phyloP scores from a whole-genome alignment of 2,329 filamentous ascomycete species.

The Ophiostoma sp. region DNA sequence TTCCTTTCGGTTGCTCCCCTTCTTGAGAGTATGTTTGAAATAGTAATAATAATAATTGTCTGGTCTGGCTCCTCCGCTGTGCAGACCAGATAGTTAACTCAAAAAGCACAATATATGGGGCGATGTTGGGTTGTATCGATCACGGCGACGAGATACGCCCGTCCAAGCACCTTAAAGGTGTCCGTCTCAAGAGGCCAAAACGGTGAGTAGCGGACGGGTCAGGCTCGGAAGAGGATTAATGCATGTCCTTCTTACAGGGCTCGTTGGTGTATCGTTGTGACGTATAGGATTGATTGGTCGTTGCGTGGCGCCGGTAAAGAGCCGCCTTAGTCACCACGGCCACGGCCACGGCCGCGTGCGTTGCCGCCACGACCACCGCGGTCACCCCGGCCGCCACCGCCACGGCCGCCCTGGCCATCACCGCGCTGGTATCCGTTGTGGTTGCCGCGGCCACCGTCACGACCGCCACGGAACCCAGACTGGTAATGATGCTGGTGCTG shows the following conservation, averaged over 20 bases:
- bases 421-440: constrained; percentile 53
- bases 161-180: neutral
- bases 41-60: constrained; percentile 18
- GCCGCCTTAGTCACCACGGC: constrained; percentile 27
- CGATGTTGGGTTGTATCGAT: neutral
- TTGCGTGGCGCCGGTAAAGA: too few species aligned
- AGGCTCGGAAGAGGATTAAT: neutral
- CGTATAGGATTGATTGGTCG: too few species aligned
- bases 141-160: neutral
- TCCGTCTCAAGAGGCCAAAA: neutral
- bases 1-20: neutral
- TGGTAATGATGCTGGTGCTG: constrained; percentile 31
- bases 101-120: constrained; percentile 15
- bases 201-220: neutral
- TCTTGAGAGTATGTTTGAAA: constrained; percentile 16
- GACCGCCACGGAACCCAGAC: constrained; percentile 49
- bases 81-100: constrained; percentile 18
- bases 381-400: constrained; percentile 38
- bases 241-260: too few species aligned
- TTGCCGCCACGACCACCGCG: constrained; percentile 35
- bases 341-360: constrained; percentile 35
- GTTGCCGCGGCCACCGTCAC: constrained; percentile 54
- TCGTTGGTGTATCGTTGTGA: neutral
- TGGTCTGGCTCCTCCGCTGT: constrained; percentile 12
- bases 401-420: constrained; percentile 45